A percentile compares a stretch with the other conserved stretches of the same genome.
These are phyloP conservation scores for Globisporangium paddicum DNA, from an alignment of 352 stramenopile species.

Conservation along the genomic window DNA sequence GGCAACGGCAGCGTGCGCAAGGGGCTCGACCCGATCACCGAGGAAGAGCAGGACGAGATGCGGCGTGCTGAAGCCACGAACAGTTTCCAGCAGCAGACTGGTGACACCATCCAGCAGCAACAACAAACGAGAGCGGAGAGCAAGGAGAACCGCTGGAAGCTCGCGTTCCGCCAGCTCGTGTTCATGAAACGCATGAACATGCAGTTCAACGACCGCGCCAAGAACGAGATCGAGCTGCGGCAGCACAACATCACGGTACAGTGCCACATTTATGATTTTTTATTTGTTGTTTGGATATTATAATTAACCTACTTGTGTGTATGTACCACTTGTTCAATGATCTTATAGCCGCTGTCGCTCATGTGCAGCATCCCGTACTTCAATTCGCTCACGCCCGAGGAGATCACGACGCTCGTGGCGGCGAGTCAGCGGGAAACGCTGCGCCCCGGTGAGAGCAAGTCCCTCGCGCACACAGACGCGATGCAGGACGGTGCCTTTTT, in stretches of 20 bases:
- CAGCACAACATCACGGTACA: conserved; percentile 74
- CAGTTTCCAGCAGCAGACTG: background rate
- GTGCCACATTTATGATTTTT: too few relatives aligned
- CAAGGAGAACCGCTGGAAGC: conserved; percentile 66
- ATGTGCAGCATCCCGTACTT: conserved; percentile 79
- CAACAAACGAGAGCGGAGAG: background rate
- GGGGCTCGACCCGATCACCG: conserved; percentile 7
- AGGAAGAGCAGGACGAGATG: conserved; percentile 13
- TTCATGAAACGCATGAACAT: conserved; percentile 86
- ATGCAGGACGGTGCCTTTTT: conserved; percentile 40
- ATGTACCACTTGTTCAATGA: background rate
- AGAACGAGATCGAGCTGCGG: conserved; percentile 75
- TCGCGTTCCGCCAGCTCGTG: conserved; percentile 71
- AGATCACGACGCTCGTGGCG: conserved; percentile 50
- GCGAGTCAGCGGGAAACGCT: conserved; percentile 37
- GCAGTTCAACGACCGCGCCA: conserved; percentile 67
- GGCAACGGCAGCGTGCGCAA: background rate
- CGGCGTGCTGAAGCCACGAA: background rate
- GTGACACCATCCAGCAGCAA: background rate
- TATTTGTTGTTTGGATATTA: background rate
- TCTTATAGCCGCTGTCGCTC: conserved; percentile 51
- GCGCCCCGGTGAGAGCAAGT: conserved; percentile 46
- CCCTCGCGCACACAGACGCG: conserved; percentile 17
- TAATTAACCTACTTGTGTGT: background rate
- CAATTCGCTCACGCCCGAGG: conserved; percentile 46